Percentiles rank a stretch among this genome's conserved stretches.
These are phyloP conservation scores for Acacia concinna DNA, from an alignment of 331 rosid genomes.

Conservation along the genomic window DNA sequence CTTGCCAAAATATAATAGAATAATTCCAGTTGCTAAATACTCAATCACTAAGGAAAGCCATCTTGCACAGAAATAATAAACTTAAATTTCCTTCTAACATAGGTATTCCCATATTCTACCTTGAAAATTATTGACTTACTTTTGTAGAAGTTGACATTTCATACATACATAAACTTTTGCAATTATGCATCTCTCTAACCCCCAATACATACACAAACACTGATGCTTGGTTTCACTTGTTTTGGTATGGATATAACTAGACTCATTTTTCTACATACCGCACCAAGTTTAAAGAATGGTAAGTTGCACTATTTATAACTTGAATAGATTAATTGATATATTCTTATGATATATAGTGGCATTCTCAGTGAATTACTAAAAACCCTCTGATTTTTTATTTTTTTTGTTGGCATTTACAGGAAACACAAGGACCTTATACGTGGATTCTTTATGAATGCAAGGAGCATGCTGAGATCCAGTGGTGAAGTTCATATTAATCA, in stretches of 20 bases:
- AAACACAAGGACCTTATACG: background rate
- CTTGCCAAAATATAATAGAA: too few relatives aligned
- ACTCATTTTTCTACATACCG: background rate
- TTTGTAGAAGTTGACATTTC: background rate
- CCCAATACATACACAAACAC: background rate
- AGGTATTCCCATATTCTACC: too few relatives aligned
- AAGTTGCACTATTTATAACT: background rate
- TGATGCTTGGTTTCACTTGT: background rate
- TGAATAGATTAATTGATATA: background rate
- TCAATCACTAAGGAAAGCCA: too few relatives aligned
- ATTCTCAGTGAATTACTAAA: too few relatives aligned
- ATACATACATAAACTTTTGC: background rate
- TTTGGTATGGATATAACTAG: background rate
- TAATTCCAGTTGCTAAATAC: too few relatives aligned
- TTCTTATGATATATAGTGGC: background rate
- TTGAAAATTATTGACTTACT: background rate
- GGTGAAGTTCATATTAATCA: conserved; percentile 8
- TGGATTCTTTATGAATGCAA: conserved; percentile 8
- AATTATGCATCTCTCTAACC: background rate
- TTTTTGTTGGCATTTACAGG: background rate
- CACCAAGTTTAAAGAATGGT: background rate
- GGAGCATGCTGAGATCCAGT: background rate
- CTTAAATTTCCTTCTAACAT: too few relatives aligned
- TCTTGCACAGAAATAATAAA: too few relatives aligned
- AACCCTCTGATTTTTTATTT: background rate